These are phyloP conservation scores for Hirsutella rhossiliensis DNA, from an alignment of 2,329 filamentous ascomycete genomes.

Conservation along the genomic window DNA sequence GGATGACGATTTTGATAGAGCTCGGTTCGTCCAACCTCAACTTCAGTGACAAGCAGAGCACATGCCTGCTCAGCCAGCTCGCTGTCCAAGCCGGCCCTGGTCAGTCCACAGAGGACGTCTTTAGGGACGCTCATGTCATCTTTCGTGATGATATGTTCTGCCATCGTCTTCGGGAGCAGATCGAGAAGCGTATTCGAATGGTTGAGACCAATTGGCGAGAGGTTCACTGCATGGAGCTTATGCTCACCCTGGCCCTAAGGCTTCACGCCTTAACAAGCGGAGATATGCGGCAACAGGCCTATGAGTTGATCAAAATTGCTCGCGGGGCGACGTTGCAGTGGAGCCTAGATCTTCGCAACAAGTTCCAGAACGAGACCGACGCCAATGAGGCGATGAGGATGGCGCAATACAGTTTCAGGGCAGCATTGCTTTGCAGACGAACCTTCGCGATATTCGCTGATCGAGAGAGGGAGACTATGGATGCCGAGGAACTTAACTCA, in stretches of 20 bases:
- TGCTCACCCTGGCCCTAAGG: slow-evolving; percentile 39
- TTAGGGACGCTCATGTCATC: slow-evolving; percentile 34
- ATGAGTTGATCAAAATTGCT: slow-evolving; percentile 24
- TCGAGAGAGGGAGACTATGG: background rate
- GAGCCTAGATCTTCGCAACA: slow-evolving; percentile 32
- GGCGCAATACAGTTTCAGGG: slow-evolving; percentile 33
- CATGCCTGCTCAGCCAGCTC: no score
- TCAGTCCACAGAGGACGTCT: slow-evolving; percentile 10
- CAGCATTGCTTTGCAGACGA: slow-evolving; percentile 41
- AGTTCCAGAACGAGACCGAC: slow-evolving; percentile 27
- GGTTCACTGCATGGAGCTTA: slow-evolving; percentile 40
- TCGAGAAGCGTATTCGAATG: slow-evolving; percentile 27
- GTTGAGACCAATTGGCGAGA: slow-evolving; percentile 51
- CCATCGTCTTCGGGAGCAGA: slow-evolving; percentile 28
- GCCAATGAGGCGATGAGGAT: slow-evolving; percentile 19
- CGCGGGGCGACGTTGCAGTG: slow-evolving; percentile 34
- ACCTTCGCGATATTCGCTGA: slow-evolving; percentile 16
- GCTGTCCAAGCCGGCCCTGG: no score
- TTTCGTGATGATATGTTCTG: slow-evolving; percentile 41
- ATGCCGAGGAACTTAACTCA: slow-evolving; percentile 1
- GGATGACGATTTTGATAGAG: no score
- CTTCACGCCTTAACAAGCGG: slow-evolving; percentile 9
- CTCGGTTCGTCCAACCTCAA: no score
- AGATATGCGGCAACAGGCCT: slow-evolving; percentile 8
- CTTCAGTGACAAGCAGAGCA: no score